These are phyloP conservation scores for Ochromonas danica DNA, from an alignment of 108 stramenopile species.

Conservation along the genomic window DNA sequence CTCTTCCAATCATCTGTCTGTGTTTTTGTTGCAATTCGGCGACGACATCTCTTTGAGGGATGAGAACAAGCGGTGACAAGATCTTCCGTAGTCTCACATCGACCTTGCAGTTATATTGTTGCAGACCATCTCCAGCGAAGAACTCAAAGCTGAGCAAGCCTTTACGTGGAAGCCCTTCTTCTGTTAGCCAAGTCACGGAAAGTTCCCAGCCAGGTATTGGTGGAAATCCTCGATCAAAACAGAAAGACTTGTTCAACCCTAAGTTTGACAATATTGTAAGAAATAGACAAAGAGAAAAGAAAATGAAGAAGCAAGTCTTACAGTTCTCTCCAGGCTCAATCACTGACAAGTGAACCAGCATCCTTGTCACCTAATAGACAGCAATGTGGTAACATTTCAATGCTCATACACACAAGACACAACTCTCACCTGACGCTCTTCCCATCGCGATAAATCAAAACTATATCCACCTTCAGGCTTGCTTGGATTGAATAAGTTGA, in stretches of 20 bases:
- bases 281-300: too few species aligned
- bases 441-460: conserved; percentile 20
- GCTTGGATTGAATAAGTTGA: conserved; percentile 21
- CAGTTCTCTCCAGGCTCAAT: conserved; percentile 32
- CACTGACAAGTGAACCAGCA: conserved; percentile 24
- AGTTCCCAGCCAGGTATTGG: conserved; percentile 34
- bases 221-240: conserved; percentile 21
- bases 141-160: conserved; percentile 1
- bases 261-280: not conserved
- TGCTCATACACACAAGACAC: too few species aligned
- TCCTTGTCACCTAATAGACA: conserved; percentile 25
- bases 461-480: conserved; percentile 5
- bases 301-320: not conserved
- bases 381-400: too few species aligned
- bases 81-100: not conserved
- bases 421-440: conserved; percentile 14
- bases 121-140: conserved; percentile 27
- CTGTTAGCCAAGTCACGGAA: not conserved
- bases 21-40: too few species aligned
- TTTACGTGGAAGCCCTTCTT: conserved; percentile 30
- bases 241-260: conserved; percentile 6
- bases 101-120: not conserved
- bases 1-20: too few species aligned
- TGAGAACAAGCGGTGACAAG: not conserved
- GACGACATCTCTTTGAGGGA: not conserved